Evolutionary conservation across 176 grass and related monocot species (phyloP).

Genomic region (Thinopyrum elongatum): DNA sequence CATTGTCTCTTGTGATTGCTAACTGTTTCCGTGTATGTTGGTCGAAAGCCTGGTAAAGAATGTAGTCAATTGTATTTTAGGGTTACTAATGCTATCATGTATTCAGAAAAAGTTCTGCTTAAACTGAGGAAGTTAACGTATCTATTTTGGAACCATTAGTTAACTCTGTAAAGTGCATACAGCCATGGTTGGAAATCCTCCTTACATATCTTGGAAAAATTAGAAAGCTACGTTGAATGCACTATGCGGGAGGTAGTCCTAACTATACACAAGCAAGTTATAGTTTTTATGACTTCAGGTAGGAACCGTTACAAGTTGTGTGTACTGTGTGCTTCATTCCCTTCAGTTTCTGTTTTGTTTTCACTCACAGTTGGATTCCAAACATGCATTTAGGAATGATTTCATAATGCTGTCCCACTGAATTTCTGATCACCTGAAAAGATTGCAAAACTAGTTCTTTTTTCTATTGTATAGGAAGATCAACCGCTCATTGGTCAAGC

Average conservation of each 20-base stretch:
- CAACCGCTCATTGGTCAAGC: slow-evolving; percentile 4
- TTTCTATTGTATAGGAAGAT: neutral
- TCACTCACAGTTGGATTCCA: neutral
- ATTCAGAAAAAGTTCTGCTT: neutral
- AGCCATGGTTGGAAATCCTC: neutral
- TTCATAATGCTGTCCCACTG: neutral
- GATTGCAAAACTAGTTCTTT: neutral
- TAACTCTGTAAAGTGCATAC: neutral
- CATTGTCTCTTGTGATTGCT: neutral
- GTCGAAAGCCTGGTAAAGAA: neutral
- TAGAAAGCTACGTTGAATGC: neutral
- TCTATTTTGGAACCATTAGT: neutral
- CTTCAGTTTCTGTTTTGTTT: neutral
- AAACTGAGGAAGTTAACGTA: neutral
- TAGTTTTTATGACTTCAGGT: neutral
- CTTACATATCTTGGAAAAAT: neutral
- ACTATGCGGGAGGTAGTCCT: neutral
- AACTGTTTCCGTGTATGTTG: neutral
- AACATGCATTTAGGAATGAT: neutral
- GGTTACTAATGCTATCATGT: neutral
- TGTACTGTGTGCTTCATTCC: neutral
- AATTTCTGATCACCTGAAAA: neutral
- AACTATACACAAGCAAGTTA: neutral
- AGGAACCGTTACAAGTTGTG: neutral
- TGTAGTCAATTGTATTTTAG: neutral